Evolutionary conservation across 805 yeast species (phyloP).

Genomic region (Yarrowia sp.): DNA sequence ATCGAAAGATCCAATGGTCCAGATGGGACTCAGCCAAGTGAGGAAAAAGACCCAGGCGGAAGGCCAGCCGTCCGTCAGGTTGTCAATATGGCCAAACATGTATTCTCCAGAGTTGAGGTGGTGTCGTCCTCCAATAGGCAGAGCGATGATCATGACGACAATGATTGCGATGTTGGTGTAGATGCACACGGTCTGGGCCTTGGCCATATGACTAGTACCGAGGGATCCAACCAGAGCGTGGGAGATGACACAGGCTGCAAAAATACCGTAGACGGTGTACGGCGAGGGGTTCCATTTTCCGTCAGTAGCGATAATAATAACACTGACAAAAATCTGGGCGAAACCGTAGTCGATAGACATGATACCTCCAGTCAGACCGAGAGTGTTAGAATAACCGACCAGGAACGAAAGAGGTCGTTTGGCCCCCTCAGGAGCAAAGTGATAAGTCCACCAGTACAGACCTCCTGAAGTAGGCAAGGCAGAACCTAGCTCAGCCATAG

Average conservation of each 20-base stretch:
- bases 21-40: constrained; percentile 69
- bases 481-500: constrained; percentile 71
- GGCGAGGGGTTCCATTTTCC: constrained; percentile 63
- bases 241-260: constrained; percentile 63
- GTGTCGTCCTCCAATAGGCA: constrained; percentile 43
- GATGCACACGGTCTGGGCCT: constrained; percentile 66
- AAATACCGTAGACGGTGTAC: constrained; percentile 67
- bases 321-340: constrained; percentile 60
- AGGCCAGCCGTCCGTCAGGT: constrained; percentile 60
- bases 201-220: constrained; percentile 64
- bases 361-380: constrained; percentile 69
- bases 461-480: constrained; percentile 82
- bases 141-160: constrained; percentile 52
- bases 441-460: constrained; percentile 69
- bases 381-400: constrained; percentile 70
- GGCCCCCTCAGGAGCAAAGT: constrained; percentile 65
- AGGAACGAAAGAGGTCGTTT: constrained; percentile 63
- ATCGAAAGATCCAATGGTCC: constrained; percentile 77
- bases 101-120: constrained; percentile 58
- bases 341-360: constrained; percentile 76
- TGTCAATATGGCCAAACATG: constrained; percentile 62
- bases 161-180: constrained; percentile 60
- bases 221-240: constrained; percentile 62
- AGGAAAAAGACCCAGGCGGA: constrained; percentile 63
- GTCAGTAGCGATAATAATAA: constrained; percentile 54